These are phyloP conservation scores for Tulasnella calospora DNA, from an alignment of 768 basidiomycete species.

Conservation along the genomic window DNA sequence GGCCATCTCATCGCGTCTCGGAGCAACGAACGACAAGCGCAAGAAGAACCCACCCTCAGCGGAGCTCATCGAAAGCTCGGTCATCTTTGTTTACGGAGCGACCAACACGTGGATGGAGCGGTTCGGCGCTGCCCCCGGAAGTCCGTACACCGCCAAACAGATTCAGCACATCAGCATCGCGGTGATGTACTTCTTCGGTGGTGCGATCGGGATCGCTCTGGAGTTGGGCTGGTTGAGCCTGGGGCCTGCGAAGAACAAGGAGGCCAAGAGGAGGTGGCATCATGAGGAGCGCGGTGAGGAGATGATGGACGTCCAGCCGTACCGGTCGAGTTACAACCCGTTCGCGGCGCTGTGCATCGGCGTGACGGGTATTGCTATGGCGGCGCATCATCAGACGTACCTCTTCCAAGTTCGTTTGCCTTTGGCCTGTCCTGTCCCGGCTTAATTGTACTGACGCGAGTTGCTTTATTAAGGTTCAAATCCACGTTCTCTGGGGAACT, in stretches of 20 bases:
- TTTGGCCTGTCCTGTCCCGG: background rate
- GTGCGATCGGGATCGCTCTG: conserved; percentile 80
- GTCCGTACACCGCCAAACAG: conserved; percentile 84
- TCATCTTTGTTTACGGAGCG: conserved; percentile 83
- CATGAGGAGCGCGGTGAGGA: background rate
- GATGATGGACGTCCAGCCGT: conserved; percentile 39
- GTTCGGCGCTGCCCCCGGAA: conserved; percentile 73
- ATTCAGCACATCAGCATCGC: conserved; percentile 94
- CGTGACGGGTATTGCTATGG: conserved; percentile 91
- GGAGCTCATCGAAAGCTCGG: conserved; percentile 69
- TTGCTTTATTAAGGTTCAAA: conserved; percentile 58
- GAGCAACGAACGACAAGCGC: background rate
- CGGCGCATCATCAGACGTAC: conserved; percentile 84
- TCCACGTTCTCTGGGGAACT: conserved; percentile 88
- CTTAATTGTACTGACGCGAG: background rate
- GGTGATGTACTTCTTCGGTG: conserved; percentile 75
- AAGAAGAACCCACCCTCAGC: conserved; percentile 48
- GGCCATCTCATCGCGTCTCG: background rate
- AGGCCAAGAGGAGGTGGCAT: background rate
- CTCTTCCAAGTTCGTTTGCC: conserved; percentile 61
- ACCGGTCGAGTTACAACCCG: conserved; percentile 77
- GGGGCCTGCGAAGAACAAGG: background rate
- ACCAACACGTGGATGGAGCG: conserved; percentile 98
- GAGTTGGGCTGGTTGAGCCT: conserved; percentile 56
- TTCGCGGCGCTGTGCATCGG: conserved; percentile 91